Conservation (phyloP, 2,329 filamentous ascomycete genomes). For the Graphilbum ipis-grandicollis region DNA sequence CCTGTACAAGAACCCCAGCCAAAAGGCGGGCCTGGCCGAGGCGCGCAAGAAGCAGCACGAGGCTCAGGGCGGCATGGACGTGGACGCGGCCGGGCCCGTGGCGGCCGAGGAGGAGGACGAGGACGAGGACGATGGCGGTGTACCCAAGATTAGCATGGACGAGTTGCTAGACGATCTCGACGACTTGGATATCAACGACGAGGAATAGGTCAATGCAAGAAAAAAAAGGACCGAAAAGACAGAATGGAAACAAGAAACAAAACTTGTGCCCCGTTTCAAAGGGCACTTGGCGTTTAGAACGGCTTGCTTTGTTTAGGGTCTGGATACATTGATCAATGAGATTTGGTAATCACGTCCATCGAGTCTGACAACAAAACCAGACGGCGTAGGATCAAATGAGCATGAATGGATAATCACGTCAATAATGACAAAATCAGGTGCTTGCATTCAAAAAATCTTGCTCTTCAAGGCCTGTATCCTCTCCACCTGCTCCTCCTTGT, state of each 20-base stretch:
- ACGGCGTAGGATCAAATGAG: too few relatives aligned
- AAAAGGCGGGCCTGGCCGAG: conserved; percentile 20
- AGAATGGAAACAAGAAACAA: neutral
- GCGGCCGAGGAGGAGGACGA: conserved; percentile 32
- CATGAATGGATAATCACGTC: too few relatives aligned
- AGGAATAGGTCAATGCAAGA: conserved; percentile 1
- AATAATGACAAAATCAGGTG: too few relatives aligned
- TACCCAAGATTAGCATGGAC: conserved; percentile 57
- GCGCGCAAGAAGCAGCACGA: conserved; percentile 15
- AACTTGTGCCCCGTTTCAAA: too few relatives aligned
- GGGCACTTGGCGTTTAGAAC: too few relatives aligned
- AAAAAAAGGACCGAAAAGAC: neutral
- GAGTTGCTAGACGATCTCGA: conserved; percentile 86
- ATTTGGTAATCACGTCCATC: too few relatives aligned
- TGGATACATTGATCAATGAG: too few relatives aligned
- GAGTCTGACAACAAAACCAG: too few relatives aligned
- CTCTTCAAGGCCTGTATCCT: conserved; percentile 42
- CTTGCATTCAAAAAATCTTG: conserved; percentile 39
- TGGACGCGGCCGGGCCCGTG: conserved; percentile 38
- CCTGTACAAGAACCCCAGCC: conserved; percentile 57
- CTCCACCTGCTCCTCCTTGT: conserved; percentile 30
- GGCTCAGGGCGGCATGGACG: conserved; percentile 18
- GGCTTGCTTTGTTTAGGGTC: too few relatives aligned
- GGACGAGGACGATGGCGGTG: conserved; percentile 37
- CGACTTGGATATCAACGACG: conserved; percentile 57